A percentile compares a stretch with the other conserved stretches of the same genome.
Conservation (phyloP, 257 asterid species). For the Henckelia pumila region DNA sequence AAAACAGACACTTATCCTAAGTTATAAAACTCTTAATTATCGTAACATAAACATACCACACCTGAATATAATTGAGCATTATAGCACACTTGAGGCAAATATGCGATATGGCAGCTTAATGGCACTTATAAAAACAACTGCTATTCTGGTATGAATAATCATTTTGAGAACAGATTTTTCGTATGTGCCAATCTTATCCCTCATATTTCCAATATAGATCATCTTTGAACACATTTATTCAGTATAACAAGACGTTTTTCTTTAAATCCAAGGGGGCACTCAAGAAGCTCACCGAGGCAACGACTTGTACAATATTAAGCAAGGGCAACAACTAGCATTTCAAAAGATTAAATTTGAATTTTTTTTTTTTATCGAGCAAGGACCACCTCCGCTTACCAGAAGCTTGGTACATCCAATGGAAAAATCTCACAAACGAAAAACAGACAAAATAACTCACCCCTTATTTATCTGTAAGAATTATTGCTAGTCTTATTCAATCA, state of each 20-base stretch:
- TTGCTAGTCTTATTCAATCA: background rate
- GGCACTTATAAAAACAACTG: background rate
- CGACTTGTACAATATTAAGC: background rate
- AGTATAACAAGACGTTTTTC: too few species aligned
- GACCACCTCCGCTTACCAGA: background rate
- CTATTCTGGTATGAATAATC: background rate
- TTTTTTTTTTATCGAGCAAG: background rate
- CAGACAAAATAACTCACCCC: conserved; percentile 14
- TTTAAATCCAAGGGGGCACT: background rate
- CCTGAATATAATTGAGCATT: conserved; percentile 4
- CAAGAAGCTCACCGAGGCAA: background rate
- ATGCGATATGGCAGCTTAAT: too few species aligned
- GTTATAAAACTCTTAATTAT: conserved; percentile 28
- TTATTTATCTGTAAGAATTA: background rate
- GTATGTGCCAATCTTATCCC: background rate
- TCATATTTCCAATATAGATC: background rate
- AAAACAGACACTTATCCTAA: conserved; percentile 51
- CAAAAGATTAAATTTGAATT: background rate
- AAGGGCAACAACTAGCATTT: background rate
- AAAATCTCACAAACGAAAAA: conserved; percentile 38
- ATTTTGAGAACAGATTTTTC: background rate
- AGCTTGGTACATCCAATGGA: background rate
- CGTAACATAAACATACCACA: conserved; percentile 12
- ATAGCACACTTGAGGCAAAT: too few species aligned
- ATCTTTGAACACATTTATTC: too few species aligned